phyloP scores from a whole-genome alignment of 441 rosid genomes.

The Sinapis alba region DNA sequence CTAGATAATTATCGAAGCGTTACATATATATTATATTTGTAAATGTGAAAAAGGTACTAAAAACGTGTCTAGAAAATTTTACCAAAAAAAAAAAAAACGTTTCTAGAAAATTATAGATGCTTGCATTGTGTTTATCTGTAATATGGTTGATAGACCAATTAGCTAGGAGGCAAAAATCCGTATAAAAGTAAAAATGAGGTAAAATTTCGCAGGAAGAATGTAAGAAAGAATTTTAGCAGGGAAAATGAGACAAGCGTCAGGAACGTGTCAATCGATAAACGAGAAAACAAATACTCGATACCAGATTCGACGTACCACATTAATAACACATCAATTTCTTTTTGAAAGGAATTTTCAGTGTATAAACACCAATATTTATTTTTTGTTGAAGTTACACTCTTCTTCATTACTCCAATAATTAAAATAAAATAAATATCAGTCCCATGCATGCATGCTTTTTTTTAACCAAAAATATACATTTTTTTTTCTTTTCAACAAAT shows the following conservation, averaged over 20 bases:
- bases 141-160: slow-evolving; percentile 3
- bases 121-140: background rate
- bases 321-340: slow-evolving; percentile 1
- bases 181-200: slow-evolving; percentile 7
- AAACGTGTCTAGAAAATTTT: background rate
- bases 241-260: slow-evolving; percentile 31
- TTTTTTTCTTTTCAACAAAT: too few species aligned
- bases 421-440: slow-evolving; percentile 2
- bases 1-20: background rate
- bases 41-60: background rate
- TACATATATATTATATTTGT: background rate
- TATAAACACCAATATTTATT: background rate
- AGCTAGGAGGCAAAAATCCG: slow-evolving; percentile 4
- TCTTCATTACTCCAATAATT: slow-evolving; percentile 14
- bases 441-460: slow-evolving; percentile 18
- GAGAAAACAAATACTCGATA: slow-evolving; percentile 8
- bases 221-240: slow-evolving; percentile 23
- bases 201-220: slow-evolving; percentile 17
- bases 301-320: slow-evolving; percentile 43
- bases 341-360: background rate
- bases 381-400: slow-evolving; percentile 27
- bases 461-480: background rate
- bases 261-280: slow-evolving; percentile 39
- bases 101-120: background rate
- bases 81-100: too few species aligned